These are phyloP conservation scores for Podochytrium sp. DNA, from an alignment of 192 early-diverging fungal species.

Conservation along the genomic window DNA sequence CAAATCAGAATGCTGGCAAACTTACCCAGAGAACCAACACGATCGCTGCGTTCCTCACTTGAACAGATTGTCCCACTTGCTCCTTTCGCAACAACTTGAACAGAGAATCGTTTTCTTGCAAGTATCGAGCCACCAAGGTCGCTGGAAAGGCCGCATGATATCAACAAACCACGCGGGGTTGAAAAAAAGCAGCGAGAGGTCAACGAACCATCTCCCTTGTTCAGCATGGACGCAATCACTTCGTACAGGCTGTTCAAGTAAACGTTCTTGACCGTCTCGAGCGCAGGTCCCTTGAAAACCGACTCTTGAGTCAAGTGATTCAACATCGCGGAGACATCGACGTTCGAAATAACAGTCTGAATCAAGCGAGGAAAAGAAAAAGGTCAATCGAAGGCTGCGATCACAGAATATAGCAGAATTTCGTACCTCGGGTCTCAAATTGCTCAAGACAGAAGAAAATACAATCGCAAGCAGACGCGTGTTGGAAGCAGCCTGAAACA, in stretches of 20 bases:
- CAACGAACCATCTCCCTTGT: conserved; percentile 21
- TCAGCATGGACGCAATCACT: conserved; percentile 16
- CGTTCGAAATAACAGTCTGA: background rate
- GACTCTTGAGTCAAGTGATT: conserved; percentile 4
- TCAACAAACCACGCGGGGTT: background rate
- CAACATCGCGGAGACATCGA: background rate
- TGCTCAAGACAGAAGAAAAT: conserved; percentile 16
- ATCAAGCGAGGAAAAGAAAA: background rate
- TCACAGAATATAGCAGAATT: background rate
- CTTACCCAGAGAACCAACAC: conserved; percentile 16
- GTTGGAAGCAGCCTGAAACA: conserved; percentile 1
- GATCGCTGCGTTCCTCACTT: background rate
- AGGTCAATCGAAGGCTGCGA: background rate
- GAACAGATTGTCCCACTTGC: background rate
- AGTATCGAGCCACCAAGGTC: background rate
- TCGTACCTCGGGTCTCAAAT: conserved; percentile 6
- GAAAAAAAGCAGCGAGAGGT: background rate
- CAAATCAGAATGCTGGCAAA: background rate
- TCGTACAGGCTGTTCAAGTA: conserved; percentile 9
- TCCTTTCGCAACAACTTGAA: conserved; percentile 14
- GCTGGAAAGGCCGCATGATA: background rate
- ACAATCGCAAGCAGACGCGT: background rate
- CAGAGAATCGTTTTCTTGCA: background rate
- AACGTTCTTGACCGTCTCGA: background rate
- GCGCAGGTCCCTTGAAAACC: background rate